Percentiles rank a stretch among this genome's conserved stretches.
Evolutionary conservation across 164 flowering plant genomes (phyloP).

Genomic region (Houttuynia cordata): DNA sequence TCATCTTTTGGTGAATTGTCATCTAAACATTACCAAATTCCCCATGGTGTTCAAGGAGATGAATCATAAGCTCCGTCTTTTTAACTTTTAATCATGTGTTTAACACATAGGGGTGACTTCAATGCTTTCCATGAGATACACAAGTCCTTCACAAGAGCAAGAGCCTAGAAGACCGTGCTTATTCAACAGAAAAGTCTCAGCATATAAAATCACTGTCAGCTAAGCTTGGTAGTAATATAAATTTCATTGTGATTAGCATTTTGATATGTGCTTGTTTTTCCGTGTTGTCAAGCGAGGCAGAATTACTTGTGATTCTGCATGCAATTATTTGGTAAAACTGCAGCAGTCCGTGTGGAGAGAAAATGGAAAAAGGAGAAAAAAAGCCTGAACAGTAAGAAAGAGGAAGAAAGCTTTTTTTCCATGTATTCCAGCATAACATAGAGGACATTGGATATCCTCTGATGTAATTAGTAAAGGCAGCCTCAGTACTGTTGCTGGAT

Average conservation of each 20-base stretch:
- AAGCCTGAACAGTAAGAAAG: not conserved
- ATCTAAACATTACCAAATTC: conserved; percentile 14
- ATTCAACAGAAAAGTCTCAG: not conserved
- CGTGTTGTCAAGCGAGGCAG: not conserved
- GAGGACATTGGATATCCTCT: conserved; percentile 7
- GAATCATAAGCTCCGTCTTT: not conserved
- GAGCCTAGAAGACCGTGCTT: not conserved
- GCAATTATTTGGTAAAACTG: not conserved
- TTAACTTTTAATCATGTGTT: conserved; percentile 1
- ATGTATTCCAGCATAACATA: conserved; percentile 1
- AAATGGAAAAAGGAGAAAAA: not conserved
- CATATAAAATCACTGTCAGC: not conserved
- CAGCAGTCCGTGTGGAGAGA: not conserved
- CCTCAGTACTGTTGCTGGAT: conserved; percentile 5
- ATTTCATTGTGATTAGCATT: not conserved
- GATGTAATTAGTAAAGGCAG: conserved; percentile 1
- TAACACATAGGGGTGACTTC: conserved; percentile 8
- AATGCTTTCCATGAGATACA: conserved; percentile 16
- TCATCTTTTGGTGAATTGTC: conserved; percentile 24
- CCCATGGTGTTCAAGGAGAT: not conserved
- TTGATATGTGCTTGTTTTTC: too few species aligned
- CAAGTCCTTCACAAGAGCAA: conserved; percentile 17
- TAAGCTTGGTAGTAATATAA: too few species aligned
- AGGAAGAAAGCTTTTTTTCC: not conserved
- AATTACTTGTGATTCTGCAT: too few species aligned